Conservation (phyloP, 1,284 basidiomycete genomes). For the Gomphus bonarii region DNA sequence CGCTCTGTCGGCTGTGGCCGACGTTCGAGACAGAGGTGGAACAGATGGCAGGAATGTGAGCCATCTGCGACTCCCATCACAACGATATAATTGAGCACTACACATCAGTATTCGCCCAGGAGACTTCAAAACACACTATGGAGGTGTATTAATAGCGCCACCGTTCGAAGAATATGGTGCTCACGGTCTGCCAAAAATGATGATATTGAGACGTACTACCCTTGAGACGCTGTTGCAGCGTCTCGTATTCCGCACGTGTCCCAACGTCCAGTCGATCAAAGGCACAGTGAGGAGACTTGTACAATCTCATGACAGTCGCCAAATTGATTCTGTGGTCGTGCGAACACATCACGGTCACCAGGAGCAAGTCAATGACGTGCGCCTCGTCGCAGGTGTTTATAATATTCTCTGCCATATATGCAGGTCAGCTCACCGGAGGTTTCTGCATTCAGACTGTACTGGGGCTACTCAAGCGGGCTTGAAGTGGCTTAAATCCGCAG, state of each 20-base stretch:
- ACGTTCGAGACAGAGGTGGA: conserved; percentile 11
- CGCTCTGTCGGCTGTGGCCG: conserved; percentile 9
- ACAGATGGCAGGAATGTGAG: not conserved
- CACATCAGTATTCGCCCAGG: conserved; percentile 6
- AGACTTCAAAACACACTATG: conserved; percentile 13
- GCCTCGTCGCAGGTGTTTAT: not conserved
- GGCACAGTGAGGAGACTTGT: not conserved
- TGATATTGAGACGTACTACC: conserved; percentile 16
- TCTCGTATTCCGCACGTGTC: conserved; percentile 5
- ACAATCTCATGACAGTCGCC: not conserved
- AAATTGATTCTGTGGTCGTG: not conserved
- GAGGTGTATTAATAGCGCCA: conserved; percentile 12
- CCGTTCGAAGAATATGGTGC: conserved; percentile 11
- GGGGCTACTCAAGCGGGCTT: conserved; percentile 16
- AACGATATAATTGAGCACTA: not conserved
- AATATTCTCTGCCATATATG: not conserved
- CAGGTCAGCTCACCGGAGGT: too few relatives aligned
- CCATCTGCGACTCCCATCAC: not conserved
- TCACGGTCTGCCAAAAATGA: conserved; percentile 14
- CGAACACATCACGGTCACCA: not conserved
- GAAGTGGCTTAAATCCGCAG: conserved; percentile 15
- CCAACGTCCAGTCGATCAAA: not conserved
- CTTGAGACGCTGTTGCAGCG: conserved; percentile 20
- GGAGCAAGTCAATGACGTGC: not conserved
- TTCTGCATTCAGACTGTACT: conserved; percentile 21